These are phyloP conservation scores for Mortierella sp. DNA, from an alignment of 371 early-diverging fungal species.

Conservation along the genomic window DNA sequence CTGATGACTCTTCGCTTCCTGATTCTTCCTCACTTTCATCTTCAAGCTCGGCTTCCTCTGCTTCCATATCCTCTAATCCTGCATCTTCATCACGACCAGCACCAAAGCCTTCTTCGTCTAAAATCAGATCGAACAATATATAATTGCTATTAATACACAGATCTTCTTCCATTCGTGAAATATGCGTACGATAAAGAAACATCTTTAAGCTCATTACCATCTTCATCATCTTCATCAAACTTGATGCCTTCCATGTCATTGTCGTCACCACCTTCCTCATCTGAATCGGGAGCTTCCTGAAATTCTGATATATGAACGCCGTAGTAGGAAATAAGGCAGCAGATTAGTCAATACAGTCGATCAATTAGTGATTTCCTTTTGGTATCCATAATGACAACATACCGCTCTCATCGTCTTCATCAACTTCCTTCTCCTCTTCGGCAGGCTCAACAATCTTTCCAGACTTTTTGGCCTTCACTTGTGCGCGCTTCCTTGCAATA, in stretches of 20 bases:
- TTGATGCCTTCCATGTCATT: constrained; percentile 55
- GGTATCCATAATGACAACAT: not conserved
- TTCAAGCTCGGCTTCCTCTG: constrained; percentile 56
- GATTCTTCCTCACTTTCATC: constrained; percentile 57
- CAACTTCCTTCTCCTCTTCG: constrained; percentile 51
- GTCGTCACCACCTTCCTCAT: constrained; percentile 55
- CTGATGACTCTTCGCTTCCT: constrained; percentile 51
- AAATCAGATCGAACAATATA: not conserved
- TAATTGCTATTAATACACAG: not conserved
- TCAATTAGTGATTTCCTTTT: not conserved
- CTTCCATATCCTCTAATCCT: constrained; percentile 60
- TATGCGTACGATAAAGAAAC: not conserved
- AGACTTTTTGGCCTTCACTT: constrained; percentile 59
- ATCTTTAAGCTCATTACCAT: constrained; percentile 29
- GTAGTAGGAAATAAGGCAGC: not conserved
- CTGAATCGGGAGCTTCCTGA: constrained; percentile 45
- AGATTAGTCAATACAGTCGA: not conserved
- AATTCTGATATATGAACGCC: constrained; percentile 20
- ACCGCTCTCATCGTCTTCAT: constrained; percentile 55
- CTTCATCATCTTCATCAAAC: constrained; percentile 59
- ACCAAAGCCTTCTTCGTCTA: constrained; percentile 69
- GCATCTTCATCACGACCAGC: constrained; percentile 64
- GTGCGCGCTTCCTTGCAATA: constrained; percentile 72
- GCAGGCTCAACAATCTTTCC: constrained; percentile 50
- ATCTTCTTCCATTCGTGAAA: not conserved